Evolutionary conservation across 73 alveolate species (phyloP), one percentile per base, ranked within the genome.

Genomic region (Paramecium bursaria): DNA sequence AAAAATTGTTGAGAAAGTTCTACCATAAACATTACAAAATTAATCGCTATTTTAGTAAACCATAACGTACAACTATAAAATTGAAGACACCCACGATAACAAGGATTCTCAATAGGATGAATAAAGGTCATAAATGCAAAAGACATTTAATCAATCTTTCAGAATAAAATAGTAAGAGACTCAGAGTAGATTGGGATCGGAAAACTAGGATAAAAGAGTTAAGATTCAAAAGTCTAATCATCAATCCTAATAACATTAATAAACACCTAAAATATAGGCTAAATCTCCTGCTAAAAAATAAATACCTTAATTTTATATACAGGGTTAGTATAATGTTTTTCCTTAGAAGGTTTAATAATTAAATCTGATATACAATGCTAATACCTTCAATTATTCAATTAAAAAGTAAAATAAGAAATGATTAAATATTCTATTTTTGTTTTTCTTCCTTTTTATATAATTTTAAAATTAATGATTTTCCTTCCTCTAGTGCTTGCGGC

Each of bases 111-210:
- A 67, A 3, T 3, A 10, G 1, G 82, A 67, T 31, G 82, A 67
- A 11, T 25, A 42, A 11, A 67, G 22, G 35, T 67, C 53, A 42
- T 3, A 42, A 39, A 67, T 67, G 82, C 82, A 67, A 10, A 67
- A 67, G 35, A 67, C 82, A 3, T 67, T 33, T 6, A 67, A 67
- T 67, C 44, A 67, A 67, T 67, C 82, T 39, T 67, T 67, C 23
- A 67, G 44, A 67, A 42, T 67, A 21, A 67, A 67, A 67, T 67
- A 25, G 14, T 39, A 35, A 25, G 82, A 67, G 1, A 67, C 53
- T 15, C 60, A 67, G 44, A 67, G 82, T 67, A 67, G 82, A 67
- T 42, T 67, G 44, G 82, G 82, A 7, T 67, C 82, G 9, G 82
- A 67, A 67, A 39, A 39, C 11, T 39, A 67, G 44, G 82, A 67